Base-by-base conservation (phyloP, 257 asterid species). In the Solanum infundibuliforme region DNA sequence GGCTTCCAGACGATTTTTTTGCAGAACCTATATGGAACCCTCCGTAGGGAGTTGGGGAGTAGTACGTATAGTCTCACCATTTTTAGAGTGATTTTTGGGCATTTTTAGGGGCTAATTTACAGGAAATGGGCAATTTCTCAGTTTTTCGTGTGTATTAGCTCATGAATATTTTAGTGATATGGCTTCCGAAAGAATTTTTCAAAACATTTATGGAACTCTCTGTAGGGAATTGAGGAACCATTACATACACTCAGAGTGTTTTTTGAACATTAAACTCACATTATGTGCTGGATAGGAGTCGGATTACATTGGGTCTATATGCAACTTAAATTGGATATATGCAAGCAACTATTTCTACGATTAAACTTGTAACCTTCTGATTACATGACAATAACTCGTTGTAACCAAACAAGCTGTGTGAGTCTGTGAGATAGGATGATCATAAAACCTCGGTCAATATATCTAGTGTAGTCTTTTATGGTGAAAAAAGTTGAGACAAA, bases 151-250 rank as follows among this genome's bases (percentile, higher is more conserved):
- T 4, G 20, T 13, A 0, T 46, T 13, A 13, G 20, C 58, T 0
- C 20, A 0, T 46, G 20, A 46, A 46, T 46, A 13, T 46, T 48
- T 48, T 48, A 3, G 58, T 48, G 8, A 48, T 14, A 48, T 5
- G 58, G 8, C 58, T 0, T 48, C 3, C 20, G 0, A 0, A 5
- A 0, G 2, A 0, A 48, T 14, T 48, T 46, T 48, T 5, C 8
- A 3, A 14, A 48, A 48, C 8, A 14, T 48, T 48, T 48, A 48
- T 48, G 8, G 21, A 48, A 48, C 20, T 14, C 21, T 5, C 8
- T 0, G 0, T 48, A 14, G 0, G 0, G 21, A 48, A 0, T 14
- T 48, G 8, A 5, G 60, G 21, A 1, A 48, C 0, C 0, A 0
- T 0, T 18, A 16, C n/a, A 1, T 16, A 52, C 0, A 52, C 0